A percentile compares a stretch with the other conserved stretches of the same genome.
These are phyloP conservation scores for Turnera subulata DNA, from an alignment of 345 rosid species.

Conservation along the genomic window DNA sequence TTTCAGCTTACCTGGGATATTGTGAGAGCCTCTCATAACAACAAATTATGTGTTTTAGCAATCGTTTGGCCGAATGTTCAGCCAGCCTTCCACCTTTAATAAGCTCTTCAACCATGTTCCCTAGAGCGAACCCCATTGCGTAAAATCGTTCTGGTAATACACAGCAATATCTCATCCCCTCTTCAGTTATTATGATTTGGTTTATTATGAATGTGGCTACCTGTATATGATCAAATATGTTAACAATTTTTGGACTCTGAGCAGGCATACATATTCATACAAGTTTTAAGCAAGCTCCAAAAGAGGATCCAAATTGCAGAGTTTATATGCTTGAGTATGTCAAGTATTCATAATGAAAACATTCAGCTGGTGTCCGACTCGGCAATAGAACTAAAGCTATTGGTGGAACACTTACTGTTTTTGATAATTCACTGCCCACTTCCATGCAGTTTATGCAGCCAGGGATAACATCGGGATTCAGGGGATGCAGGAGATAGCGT, in stretches of 20 bases:
- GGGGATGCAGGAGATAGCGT: slow-evolving; percentile 33
- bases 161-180: slow-evolving; percentile 46
- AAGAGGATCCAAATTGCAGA: background rate
- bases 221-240: slow-evolving; percentile 28
- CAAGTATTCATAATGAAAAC: background rate
- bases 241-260: slow-evolving; percentile 1
- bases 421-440: slow-evolving; percentile 38
- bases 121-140: slow-evolving; percentile 23
- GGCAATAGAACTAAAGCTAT: background rate
- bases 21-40: slow-evolving; percentile 50
- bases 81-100: background rate
- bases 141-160: slow-evolving; percentile 29
- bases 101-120: slow-evolving; percentile 21
- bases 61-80: slow-evolving; percentile 11
- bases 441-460: slow-evolving; percentile 45
- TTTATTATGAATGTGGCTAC: slow-evolving; percentile 41
- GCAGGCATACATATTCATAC: too few relatives aligned
- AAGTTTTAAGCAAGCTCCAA: background rate
- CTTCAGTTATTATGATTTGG: slow-evolving; percentile 25
- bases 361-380: background rate
- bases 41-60: slow-evolving; percentile 31
- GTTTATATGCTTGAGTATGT: background rate
- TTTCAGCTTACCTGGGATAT: slow-evolving; percentile 38
- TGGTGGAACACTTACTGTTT: slow-evolving; percentile 40
- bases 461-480: slow-evolving; percentile 40